Percentiles rank a stretch among this genome's conserved stretches.
phyloP scores from a whole-genome alignment of 1,284 basidiomycete species.

The Rhodotorula sp. region DNA sequence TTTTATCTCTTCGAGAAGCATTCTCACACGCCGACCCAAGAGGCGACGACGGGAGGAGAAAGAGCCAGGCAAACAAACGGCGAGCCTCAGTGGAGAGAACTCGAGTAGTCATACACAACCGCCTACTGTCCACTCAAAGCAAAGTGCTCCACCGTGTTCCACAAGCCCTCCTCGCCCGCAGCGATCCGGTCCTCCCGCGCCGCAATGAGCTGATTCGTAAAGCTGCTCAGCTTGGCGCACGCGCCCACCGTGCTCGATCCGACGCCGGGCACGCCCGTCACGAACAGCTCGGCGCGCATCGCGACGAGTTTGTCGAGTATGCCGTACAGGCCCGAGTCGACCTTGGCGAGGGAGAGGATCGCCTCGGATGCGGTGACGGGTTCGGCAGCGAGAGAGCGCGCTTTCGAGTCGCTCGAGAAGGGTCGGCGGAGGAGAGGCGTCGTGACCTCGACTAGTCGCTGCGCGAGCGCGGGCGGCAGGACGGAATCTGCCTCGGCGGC shows the following conservation, averaged over 20 bases:
- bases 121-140: conserved; percentile 14
- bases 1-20: no score
- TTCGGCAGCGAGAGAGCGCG: not conserved
- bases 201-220: conserved; percentile 44
- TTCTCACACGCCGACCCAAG: no score
- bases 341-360: conserved; percentile 17
- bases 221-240: conserved; percentile 45
- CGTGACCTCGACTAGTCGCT: conserved; percentile 5
- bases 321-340: conserved; percentile 45
- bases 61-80: no score
- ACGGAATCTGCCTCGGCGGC: not conserved
- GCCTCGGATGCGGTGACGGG: not conserved
- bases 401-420: not conserved
- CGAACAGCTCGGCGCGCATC: conserved; percentile 42
- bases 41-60: no score
- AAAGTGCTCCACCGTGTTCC: conserved; percentile 38
- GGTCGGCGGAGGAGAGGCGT: not conserved
- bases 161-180: conserved; percentile 14
- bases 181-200: conserved; percentile 18
- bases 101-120: not conserved
- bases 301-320: conserved; percentile 46
- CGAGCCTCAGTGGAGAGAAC: no score
- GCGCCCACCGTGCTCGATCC: conserved; percentile 25
- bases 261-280: conserved; percentile 40
- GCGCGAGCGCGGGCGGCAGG: not conserved